Conservation (phyloP, 192 early-diverging fungal genomes). For the Coemansia biformis region DNA sequence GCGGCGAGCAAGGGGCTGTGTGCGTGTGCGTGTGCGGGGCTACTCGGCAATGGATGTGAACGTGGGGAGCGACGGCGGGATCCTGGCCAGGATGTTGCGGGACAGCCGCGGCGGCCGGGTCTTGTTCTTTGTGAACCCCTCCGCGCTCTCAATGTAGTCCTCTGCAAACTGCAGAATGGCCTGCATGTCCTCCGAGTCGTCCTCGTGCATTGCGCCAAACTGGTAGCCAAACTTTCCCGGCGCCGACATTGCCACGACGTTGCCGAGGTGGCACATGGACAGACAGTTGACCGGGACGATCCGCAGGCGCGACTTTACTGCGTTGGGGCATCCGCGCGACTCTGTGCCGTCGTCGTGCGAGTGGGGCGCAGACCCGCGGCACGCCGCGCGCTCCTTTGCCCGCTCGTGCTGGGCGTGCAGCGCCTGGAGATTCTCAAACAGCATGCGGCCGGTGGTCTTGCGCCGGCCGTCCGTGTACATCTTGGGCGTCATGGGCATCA, state of each 20-base stretch:
- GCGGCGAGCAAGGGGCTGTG: too few species aligned
- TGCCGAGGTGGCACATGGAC: conserved; percentile 47
- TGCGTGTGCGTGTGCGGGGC: too few species aligned
- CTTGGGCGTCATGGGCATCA: conserved; percentile 48
- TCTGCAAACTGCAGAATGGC: conserved; percentile 50
- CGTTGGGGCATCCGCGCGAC: conserved; percentile 40
- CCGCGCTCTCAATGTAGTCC: conserved; percentile 45
- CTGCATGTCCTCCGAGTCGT: conserved; percentile 47
- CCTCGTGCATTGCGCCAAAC: conserved; percentile 48
- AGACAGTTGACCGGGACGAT: conserved; percentile 47
- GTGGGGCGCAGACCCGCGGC: conserved; percentile 35
- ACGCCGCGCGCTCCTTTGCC: conserved; percentile 38
- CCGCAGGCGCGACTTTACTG: conserved; percentile 39
- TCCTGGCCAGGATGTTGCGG: conserved; percentile 42
- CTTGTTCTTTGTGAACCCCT: conserved; percentile 49
- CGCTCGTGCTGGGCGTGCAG: conserved; percentile 47
- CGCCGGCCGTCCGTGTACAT: conserved; percentile 39
- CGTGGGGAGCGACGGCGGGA: conserved; percentile 34
- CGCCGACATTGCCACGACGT: conserved; percentile 37
- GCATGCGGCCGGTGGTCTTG: conserved; percentile 50
- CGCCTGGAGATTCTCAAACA: conserved; percentile 46
- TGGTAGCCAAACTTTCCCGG: conserved; percentile 50
- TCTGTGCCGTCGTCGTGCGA: conserved; percentile 4
- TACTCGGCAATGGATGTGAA: conserved; percentile 42
- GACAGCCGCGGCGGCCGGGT: conserved; percentile 32